Evolutionary conservation across 2,329 filamentous ascomycete species (phyloP), one percentile per base, ranked within the genome.

Genomic region (Keithomyces neogunnii): DNA sequence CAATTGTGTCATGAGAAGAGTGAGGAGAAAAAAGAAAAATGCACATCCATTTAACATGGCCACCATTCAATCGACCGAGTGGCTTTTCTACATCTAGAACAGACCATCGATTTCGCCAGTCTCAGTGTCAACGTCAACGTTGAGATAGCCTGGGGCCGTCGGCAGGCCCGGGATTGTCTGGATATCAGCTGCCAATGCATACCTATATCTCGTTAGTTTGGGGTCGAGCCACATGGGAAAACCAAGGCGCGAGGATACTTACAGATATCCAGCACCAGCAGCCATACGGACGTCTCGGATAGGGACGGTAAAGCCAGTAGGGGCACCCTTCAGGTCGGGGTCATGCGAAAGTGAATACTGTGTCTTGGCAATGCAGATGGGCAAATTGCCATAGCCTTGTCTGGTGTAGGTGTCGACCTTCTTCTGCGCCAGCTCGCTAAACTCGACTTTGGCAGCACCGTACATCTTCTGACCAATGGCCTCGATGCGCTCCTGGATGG

Each of bases 321-420:
- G 93, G 7, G 93, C 93, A 56, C 93, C 93, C 80, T 99, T 99
- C 61, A 97, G 78, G 9, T 88, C 84, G 2, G 92, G 86, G 67
- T 99, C 90, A 69, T 97, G 92, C 53, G 87, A 93, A 47, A 99
- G 78, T 35, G 89, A 95, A 75, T 99, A 99, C 70, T 99, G 93
- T 11, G 93, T 99, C 84, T 99, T 99, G 56, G 93, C 93, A 58
- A 97, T 82, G 69, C 93, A 99, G 64, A 97, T 96, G 36, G 93
- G 93, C 57, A 99, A 75, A 69, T 96, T 89, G 28, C 86, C 87
- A 62, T 92, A 95, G 45, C 93, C 93, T 70, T 97, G 93, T 66
- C 83, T 82, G 33, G 88, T 91, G 72, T 97, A 99, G 6, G 85
- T 91, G 66, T 96, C 91, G 57, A 97, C 87, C 81, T 99, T 97